Conservation (phyloP, 176 grass and related monocot genomes). For the Triticum dicoccoides region DNA sequence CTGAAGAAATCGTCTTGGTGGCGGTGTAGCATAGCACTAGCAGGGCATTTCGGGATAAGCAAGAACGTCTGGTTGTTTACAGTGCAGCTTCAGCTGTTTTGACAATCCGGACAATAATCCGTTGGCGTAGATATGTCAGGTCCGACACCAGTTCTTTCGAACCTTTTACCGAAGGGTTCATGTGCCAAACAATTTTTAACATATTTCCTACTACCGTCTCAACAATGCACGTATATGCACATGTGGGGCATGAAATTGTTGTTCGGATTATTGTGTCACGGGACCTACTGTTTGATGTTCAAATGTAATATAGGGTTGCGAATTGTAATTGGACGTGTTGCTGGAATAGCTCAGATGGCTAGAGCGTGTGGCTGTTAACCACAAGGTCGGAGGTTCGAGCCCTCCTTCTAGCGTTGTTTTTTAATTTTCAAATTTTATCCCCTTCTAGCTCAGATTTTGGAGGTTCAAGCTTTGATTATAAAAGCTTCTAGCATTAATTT, state of each 20-base stretch:
- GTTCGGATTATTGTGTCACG: too few relatives aligned
- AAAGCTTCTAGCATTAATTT: too few relatives aligned
- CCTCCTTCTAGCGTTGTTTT: constrained; percentile 61
- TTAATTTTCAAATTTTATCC: too few relatives aligned
- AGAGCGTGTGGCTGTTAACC: constrained; percentile 83
- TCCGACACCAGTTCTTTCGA: not conserved
- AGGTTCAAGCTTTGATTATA: too few relatives aligned
- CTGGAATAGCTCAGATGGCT: constrained; percentile 85
- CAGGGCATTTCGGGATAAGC: not conserved
- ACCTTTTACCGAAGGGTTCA: too few relatives aligned
- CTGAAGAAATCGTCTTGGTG: not conserved
- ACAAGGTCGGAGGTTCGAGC: constrained; percentile 81
- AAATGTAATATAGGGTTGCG: too few relatives aligned
- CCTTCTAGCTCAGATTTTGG: too few relatives aligned
- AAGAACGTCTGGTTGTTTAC: not conserved
- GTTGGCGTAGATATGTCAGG: not conserved
- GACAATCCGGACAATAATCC: not conserved
- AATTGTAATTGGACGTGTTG: not conserved
- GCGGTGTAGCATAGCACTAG: not conserved
- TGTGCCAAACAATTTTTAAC: not conserved
- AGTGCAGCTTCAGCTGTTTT: constrained; percentile 23
- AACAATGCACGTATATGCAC: not conserved
- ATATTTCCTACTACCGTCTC: not conserved
- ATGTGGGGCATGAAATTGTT: not conserved
- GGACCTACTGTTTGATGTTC: too few relatives aligned